Evolutionary conservation across 1,284 basidiomycete genomes (phyloP).

Genomic region (Ustilago nuda): DNA sequence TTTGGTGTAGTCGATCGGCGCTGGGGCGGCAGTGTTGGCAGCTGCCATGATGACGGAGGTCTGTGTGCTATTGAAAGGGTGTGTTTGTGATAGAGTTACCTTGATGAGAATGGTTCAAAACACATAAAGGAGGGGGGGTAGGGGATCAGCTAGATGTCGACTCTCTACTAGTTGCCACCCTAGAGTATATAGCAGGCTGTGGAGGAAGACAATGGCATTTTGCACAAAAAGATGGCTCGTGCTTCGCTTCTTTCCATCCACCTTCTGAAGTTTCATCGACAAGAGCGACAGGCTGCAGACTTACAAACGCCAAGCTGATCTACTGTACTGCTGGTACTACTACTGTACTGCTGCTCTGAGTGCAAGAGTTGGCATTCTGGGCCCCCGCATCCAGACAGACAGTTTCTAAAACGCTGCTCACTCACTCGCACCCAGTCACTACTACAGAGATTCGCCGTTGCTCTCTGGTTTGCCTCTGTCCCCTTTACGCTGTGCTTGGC

Average conservation of each 20-base stretch:
- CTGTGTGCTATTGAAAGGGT: not conserved
- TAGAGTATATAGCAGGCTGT: constrained; percentile 2
- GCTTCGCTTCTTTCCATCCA: not conserved
- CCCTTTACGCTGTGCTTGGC: not conserved
- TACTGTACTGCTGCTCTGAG: not conserved
- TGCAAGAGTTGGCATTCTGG: constrained; percentile 11
- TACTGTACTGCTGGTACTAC: not conserved
- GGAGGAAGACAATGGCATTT: not conserved
- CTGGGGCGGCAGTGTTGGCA: constrained; percentile 21
- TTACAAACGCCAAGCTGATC: not conserved
- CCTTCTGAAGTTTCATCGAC: not conserved
- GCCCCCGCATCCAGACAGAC: constrained; percentile 17
- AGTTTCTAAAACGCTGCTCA: not conserved
- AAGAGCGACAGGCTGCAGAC: not conserved
- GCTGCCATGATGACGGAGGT: constrained; percentile 18
- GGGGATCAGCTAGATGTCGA: not conserved
- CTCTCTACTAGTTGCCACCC: constrained; percentile 11
- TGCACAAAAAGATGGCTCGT: constrained; percentile 14
- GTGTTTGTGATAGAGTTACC: not conserved
- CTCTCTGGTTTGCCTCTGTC: not conserved
- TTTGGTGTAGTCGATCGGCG: constrained; percentile 56
- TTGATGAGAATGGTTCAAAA: not conserved
- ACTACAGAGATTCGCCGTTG: not conserved
- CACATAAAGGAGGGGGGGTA: not conserved
- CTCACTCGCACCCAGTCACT: not conserved